Percentiles rank a stretch among this genome's conserved stretches.
phyloP scores from a whole-genome alignment of 2,329 filamentous ascomycete genomes.

The Claviceps lovelessii region DNA sequence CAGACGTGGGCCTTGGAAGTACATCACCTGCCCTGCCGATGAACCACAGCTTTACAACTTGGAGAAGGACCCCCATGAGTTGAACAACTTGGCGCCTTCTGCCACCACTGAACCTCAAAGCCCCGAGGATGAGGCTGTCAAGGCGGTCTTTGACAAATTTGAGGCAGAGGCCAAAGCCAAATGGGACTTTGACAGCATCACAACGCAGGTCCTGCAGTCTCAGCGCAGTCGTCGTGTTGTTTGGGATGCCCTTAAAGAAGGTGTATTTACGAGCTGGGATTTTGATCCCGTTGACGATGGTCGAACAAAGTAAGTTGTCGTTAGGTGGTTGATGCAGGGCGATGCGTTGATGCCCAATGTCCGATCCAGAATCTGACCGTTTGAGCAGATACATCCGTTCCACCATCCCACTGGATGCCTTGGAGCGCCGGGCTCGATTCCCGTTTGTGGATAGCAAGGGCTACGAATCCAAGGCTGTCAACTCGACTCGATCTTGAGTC shows the following conservation, averaged over 20 bases:
- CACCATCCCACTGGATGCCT: slow-evolving; percentile 64
- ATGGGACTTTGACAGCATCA: slow-evolving; percentile 74
- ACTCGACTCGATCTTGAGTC: slow-evolving; percentile 17
- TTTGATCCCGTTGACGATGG: slow-evolving; percentile 62
- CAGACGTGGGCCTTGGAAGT: slow-evolving; percentile 78
- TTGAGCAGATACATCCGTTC: slow-evolving; percentile 66
- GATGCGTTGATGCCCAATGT: background rate
- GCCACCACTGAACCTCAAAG: slow-evolving; percentile 25
- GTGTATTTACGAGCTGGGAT: slow-evolving; percentile 72
- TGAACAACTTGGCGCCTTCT: slow-evolving; percentile 53
- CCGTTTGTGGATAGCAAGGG: slow-evolving; percentile 48
- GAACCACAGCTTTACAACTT: slow-evolving; percentile 77
- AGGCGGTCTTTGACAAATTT: slow-evolving; percentile 48
- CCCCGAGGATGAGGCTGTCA: slow-evolving; percentile 30
- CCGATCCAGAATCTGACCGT: background rate
- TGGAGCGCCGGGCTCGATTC: slow-evolving; percentile 63
- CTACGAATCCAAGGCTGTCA: slow-evolving; percentile 28
- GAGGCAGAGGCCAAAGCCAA: slow-evolving; percentile 55
- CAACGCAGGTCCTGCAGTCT: slow-evolving; percentile 55
- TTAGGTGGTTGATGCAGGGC: background rate
- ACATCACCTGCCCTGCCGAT: slow-evolving; percentile 72
- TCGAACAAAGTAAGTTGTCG: slow-evolving; percentile 40
- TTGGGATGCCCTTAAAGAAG: slow-evolving; percentile 65
- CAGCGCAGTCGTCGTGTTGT: slow-evolving; percentile 69
- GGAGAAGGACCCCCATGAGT: slow-evolving; percentile 56